Evolutionary conservation across 2,329 filamentous ascomycete species (phyloP), one percentile per base, ranked within the genome.

Genomic region (Periconia sp.): DNA sequence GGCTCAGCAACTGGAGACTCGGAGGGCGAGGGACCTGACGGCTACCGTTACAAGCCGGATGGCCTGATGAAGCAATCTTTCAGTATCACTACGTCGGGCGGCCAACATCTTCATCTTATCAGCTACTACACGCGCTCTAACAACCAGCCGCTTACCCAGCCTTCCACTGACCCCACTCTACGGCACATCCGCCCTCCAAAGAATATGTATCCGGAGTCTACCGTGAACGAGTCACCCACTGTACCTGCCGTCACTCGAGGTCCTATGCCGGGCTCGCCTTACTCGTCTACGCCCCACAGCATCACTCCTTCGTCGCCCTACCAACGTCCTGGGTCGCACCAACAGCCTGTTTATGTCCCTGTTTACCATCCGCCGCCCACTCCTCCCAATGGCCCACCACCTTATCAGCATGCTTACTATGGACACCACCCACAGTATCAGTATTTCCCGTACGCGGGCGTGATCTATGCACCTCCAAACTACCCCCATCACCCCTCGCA

Each of bases 1-100:
- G 92, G 89, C 64, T 86, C 85, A 55, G 86, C 88, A 59, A 86
- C 85, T 27, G 93, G 90, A 70, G 91, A 96, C 66, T 92, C 94
- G 46, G 90, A 92, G 60, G 88, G 90, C 50, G 89, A 85, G 63
- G 83, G 82, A 20, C 71, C 71, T 27, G 72, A 75, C 44, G 72
- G 72, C 50, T 75, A 74, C 51, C 68, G 72, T 19, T 66, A 81
- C 79, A 51, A 99, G 97, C 81, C 90, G 10, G 94, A 99, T 67
- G 94, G 94, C 0, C 83, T 99, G 3, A 97, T 97, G 92, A 99
- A 99, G 83, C 94, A 99, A 76, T 97, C 94, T 0, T 99, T 97
- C 81, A 97, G 93, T 77, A 97, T 99, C 77, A 97, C 92, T 19
- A 97, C 94, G 1, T 91, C 90, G 1, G 87, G 82, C 37, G 85